phyloP scores from a whole-genome alignment of 129 eudicot genomes.

The Calendula officinalis region DNA sequence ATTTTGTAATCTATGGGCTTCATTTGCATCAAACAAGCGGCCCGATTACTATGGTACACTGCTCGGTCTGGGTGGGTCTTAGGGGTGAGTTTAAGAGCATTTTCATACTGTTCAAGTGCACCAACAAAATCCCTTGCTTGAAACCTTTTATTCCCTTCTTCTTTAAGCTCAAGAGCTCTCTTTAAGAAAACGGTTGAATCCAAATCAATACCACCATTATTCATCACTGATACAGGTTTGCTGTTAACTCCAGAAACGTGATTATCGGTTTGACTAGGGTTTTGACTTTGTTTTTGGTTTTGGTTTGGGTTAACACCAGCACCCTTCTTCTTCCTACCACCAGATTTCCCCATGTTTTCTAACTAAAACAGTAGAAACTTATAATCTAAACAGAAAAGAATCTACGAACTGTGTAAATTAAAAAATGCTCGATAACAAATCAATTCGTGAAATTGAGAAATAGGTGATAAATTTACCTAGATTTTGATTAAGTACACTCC shows the following conservation, averaged over 20 bases:
- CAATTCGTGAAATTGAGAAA: constrained; percentile 1
- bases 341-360: constrained; percentile 77
- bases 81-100: background rate
- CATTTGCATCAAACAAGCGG: constrained; percentile 6
- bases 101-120: constrained; percentile 63
- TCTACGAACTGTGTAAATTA: background rate
- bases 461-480: constrained; percentile 24
- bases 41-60: background rate
- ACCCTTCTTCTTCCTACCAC: constrained; percentile 69
- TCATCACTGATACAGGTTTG: constrained; percentile 35
- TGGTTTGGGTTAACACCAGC: constrained; percentile 28
- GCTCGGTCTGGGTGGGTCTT: constrained; percentile 3
- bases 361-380: constrained; percentile 13
- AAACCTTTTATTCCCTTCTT: constrained; percentile 79
- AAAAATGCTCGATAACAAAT: constrained; percentile 8
- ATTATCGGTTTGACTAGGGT: constrained; percentile 43
- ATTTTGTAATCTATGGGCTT: background rate
- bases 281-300: constrained; percentile 25
- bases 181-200: constrained; percentile 68
- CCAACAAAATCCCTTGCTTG: constrained; percentile 64
- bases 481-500: background rate
- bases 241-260: constrained; percentile 33
- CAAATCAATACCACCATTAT: constrained; percentile 50
- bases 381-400: constrained; percentile 18
- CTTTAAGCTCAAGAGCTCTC: constrained; percentile 89